Evolutionary conservation across 2,329 filamentous ascomycete genomes (phyloP).

Genomic region (Fusarium abutilonis): DNA sequence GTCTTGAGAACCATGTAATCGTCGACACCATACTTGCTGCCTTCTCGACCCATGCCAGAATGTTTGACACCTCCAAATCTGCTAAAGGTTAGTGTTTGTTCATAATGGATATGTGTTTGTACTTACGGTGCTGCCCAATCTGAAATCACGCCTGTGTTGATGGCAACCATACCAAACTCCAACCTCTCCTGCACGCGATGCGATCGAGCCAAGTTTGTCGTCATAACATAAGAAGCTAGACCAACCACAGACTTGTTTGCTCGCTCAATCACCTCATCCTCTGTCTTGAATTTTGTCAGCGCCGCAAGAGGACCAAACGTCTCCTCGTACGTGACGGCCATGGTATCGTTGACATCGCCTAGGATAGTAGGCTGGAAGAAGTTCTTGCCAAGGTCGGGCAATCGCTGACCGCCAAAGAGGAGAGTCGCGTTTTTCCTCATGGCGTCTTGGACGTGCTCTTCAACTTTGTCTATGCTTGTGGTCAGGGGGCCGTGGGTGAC

Average conservation of each 20-base stretch:
- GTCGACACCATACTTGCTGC: slow-evolving; percentile 68
- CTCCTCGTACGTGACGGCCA: slow-evolving; percentile 68
- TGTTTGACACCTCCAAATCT: slow-evolving; percentile 70
- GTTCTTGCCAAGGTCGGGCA: slow-evolving; percentile 71
- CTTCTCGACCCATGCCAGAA: slow-evolving; percentile 69
- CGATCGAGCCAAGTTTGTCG: slow-evolving; percentile 71
- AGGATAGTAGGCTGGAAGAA: slow-evolving; percentile 77
- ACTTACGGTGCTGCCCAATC: slow-evolving; percentile 45
- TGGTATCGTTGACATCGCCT: slow-evolving; percentile 65
- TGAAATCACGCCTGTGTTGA: slow-evolving; percentile 63
- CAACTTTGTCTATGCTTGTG: slow-evolving; percentile 66
- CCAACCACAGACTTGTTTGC: slow-evolving; percentile 72
- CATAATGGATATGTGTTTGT: not conserved
- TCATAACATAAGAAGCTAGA: slow-evolving; percentile 74
- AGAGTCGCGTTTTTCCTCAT: slow-evolving; percentile 69
- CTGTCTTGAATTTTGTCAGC: slow-evolving; percentile 71
- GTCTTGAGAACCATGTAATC: slow-evolving; percentile 68
- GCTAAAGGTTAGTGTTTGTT: slow-evolving; percentile 9
- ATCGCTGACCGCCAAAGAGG: slow-evolving; percentile 69
- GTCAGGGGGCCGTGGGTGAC: slow-evolving; percentile 76
- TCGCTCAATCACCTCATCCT: slow-evolving; percentile 68
- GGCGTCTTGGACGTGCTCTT: slow-evolving; percentile 72
- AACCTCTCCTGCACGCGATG: slow-evolving; percentile 74
- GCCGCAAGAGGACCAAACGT: slow-evolving; percentile 72
- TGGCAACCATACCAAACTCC: slow-evolving; percentile 75